Evolutionary conservation across 768 basidiomycete species (phyloP), one percentile per base, ranked within the genome.

Genomic region (Lentinula sp.): DNA sequence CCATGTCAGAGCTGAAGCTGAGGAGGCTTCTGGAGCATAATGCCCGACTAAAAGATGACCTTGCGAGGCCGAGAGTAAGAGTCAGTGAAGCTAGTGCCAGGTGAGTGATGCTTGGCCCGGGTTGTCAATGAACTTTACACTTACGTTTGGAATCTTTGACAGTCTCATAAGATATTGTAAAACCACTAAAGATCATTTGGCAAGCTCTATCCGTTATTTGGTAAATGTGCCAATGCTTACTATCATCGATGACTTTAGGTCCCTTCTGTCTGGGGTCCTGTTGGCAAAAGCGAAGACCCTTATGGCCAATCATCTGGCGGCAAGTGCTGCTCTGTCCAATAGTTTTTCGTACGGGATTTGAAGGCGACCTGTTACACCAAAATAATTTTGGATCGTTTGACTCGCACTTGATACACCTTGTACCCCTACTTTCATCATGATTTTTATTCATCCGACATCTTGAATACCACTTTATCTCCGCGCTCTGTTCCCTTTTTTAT

Each of bases 211-310:
- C 28, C 11, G n/a, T 18, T 9, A 34, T 3, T n/a, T n/a, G 21
- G 13, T 18, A 16, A 16, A 8, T 34, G 7, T 34, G 32, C 32
- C 23, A 68, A 95, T 90, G 23, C 34, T 51, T 13, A 31, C 15
- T 13, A 13, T 51, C 49, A 28, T 50, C 32, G 15, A 31, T 10
- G 16, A n/a, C 13, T 51, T 16, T 34, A 51, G 50, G 89, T 96
- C 53, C 95, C 95, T 28, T 94, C 91, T 18, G 93, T 99, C 1
- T 99, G 97, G 97, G 97, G 97, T 9, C 88, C 92, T 23, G 87
- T 96, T n/a, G 86, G 85, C 65, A 91, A 90, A 70, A 85, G 85
- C 46, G 93, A 96, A 62, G 96, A 99, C 71, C 96, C 96, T 52
- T 98, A 94, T 69, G 89, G 23, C 40, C 37, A 84, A 70, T 74